Evolutionary conservation across 163 green algal genomes (phyloP), one percentile per base, ranked within the genome.

Genomic region (Scenedesmus sp.): DNA sequence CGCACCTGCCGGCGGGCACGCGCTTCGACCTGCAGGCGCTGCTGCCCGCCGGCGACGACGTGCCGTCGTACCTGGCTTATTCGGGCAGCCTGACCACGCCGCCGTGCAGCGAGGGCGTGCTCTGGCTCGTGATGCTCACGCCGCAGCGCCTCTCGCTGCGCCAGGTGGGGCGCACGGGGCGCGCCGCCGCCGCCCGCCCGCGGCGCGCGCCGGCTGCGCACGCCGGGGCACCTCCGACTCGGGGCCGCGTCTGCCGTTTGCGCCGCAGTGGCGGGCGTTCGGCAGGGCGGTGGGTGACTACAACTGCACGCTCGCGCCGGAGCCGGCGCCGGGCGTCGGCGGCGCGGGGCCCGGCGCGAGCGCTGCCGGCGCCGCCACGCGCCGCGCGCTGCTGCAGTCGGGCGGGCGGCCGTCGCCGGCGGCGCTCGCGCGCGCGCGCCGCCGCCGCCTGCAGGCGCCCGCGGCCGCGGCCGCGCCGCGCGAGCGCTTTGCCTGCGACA

Each of bases 51-150:
- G 20, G 14, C 54, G 70, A 70, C 57, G n/a, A n/a, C n/a, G n/a
- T n/a, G n/a, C 57, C 18, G 17, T 54, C 14, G 14, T 79, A 79
- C 39, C 10, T 70, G 9, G 29, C 44, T 15, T 79, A 79, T 39
- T 29, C 20, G 0, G 74, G 74, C 63, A 69, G 48, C 50, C 48
- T 81, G 3, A 81, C 74, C 48, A 81, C 74, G 28, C 74, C 74
- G 29, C 74, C 74, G 18, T 81, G 74, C 63, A 81, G 33, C 3
- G 74, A 81, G 36, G 62, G 74, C 28, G 62, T 81, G 60, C 44
- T 70, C 17, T 81, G 74, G 74, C 44, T 67, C 29, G 45, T 81
- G 33, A 26, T 81, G 62, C 10, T 47, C 15, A 62, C 28, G 17
- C 22, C 22, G 53, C 22, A 60, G 53, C 53, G 33, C 5, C 15